These are phyloP conservation scores for Gracilariopsis chorda DNA, from an alignment of 23 red algal species.

Conservation along the genomic window DNA sequence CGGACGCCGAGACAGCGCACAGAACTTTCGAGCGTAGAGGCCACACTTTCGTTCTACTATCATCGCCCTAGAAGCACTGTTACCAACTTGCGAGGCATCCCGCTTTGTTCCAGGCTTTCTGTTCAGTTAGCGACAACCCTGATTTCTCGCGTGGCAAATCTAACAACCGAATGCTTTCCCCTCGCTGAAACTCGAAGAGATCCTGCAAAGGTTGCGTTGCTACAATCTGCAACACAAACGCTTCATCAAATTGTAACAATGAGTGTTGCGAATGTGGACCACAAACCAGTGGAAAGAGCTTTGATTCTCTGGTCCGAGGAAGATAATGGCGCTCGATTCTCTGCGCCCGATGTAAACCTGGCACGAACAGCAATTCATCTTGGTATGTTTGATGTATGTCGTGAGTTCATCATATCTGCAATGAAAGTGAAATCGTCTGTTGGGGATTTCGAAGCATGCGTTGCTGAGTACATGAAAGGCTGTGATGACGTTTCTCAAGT, in stretches of 20 bases:
- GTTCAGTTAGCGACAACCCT: not conserved
- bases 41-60: not conserved
- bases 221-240: not conserved
- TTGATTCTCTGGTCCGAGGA: constrained; percentile 9
- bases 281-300: not conserved
- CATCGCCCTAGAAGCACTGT: not conserved
- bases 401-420: not conserved
- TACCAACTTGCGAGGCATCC: not conserved
- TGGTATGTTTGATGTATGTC: not conserved
- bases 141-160: constrained; percentile 18
- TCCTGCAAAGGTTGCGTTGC: not conserved
- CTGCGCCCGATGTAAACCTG: not conserved
- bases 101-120: not conserved
- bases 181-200: not conserved
- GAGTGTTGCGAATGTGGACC: not conserved
- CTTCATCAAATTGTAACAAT: not conserved
- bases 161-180: not conserved
- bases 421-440: not conserved
- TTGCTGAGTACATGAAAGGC: not conserved
- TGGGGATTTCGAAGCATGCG: not conserved
- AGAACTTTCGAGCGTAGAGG: not conserved
- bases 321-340: not conserved
- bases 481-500: not conserved
- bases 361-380: not conserved
- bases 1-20: not conserved